Conservation (phyloP, 2,329 filamentous ascomycete species). For the Exophiala aquamarina region DNA sequence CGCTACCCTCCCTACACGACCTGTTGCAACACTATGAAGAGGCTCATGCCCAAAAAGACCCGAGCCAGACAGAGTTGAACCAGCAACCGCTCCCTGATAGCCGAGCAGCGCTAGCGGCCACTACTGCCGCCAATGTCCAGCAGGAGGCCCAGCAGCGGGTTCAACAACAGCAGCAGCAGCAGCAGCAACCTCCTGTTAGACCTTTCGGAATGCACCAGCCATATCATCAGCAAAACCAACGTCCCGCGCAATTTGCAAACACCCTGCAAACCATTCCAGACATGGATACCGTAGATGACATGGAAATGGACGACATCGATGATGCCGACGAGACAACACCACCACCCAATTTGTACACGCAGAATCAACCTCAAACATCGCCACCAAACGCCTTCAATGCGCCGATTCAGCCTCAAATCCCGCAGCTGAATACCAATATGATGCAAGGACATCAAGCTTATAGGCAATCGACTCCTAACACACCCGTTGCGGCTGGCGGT, state of each 20-base stretch:
- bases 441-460: conserved; percentile 75
- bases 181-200: conserved; percentile 26
- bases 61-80: conserved; percentile 50
- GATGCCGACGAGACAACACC: conserved; percentile 34
- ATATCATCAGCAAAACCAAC: conserved; percentile 23
- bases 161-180: conserved; percentile 30
- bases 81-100: conserved; percentile 48
- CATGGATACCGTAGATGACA: conserved; percentile 64
- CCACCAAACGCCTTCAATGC: conserved; percentile 62
- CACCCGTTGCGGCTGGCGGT: conserved; percentile 71
- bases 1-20: conserved; percentile 87
- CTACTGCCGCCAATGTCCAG: conserved; percentile 47
- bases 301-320: conserved; percentile 89
- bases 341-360: conserved; percentile 42
- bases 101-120: conserved; percentile 47
- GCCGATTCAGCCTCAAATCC: conserved; percentile 53
- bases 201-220: conserved; percentile 27
- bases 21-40: conserved; percentile 96
- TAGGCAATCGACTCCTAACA: conserved; percentile 81
- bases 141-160: conserved; percentile 49
- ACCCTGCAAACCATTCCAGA: conserved; percentile 34
- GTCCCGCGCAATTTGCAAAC: conserved; percentile 25
- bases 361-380: conserved; percentile 67
- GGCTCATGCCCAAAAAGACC: conserved; percentile 73
- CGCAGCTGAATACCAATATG: conserved; percentile 78